Conservation (phyloP, 441 rosid genomes). For the Brassica balearica region DNA sequence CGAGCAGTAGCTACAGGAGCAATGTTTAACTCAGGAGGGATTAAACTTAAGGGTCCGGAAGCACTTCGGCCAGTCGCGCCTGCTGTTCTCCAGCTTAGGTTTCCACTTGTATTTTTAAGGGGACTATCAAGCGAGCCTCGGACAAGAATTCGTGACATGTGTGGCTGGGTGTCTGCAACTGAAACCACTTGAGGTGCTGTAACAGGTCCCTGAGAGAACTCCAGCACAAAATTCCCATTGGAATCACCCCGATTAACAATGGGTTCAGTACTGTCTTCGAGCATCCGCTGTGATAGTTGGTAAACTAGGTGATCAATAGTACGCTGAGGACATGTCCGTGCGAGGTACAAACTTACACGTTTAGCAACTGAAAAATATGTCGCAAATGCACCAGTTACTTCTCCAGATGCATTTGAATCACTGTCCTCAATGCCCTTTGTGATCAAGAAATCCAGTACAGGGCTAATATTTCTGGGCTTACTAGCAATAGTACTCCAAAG, state of each 20-base stretch:
- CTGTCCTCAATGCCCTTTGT: conserved; percentile 99
- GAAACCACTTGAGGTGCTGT: conserved; percentile 70
- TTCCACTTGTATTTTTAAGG: conserved; percentile 94
- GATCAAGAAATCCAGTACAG: conserved; percentile 95
- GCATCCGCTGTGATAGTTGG: conserved; percentile 94
- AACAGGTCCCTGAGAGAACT: conserved; percentile 95
- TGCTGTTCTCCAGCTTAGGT: conserved; percentile 94
- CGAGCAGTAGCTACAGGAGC: conserved; percentile 90
- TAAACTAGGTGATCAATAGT: conserved; percentile 98
- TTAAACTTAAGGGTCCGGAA: conserved; percentile 95
- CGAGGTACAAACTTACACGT: conserved; percentile 93
- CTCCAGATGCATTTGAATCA: conserved; percentile 99
- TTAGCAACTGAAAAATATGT: conserved; percentile 99
- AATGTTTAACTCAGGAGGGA: conserved; percentile 94
- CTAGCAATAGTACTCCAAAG: conserved; percentile 99
- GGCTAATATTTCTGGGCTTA: conserved; percentile 95
- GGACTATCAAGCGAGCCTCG: conserved; percentile 99
- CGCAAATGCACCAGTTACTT: conserved; percentile 99
- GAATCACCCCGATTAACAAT: conserved; percentile 70
- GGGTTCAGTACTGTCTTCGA: conserved; percentile 92
- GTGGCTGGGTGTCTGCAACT: conserved; percentile 85
- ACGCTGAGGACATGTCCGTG: conserved; percentile 98
- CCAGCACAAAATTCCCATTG: conserved; percentile 82
- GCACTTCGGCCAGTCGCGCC: conserved; percentile 91
- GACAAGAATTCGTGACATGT: conserved; percentile 97